phyloP scores from a whole-genome alignment of 2,329 filamentous ascomycete genomes.

The Trichoderma gracile region DNA sequence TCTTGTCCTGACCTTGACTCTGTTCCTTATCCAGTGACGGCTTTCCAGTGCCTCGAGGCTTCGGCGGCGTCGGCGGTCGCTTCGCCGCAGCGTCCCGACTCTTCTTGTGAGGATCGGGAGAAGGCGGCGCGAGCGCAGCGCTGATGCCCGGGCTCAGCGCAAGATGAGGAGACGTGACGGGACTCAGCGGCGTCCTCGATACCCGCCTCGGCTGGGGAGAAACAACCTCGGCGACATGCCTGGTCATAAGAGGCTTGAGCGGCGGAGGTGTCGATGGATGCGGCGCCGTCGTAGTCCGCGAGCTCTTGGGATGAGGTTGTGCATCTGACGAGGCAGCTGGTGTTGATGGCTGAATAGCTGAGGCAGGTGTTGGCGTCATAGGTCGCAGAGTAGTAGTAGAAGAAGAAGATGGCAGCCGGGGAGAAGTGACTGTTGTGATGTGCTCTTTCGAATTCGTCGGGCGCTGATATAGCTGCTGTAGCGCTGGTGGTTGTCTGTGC shows the following conservation, averaged over 20 bases:
- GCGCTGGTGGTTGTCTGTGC: neutral
- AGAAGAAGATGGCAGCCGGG: neutral
- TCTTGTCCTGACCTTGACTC: neutral
- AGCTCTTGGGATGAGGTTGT: neutral
- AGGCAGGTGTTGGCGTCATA: slow-evolving; percentile 11
- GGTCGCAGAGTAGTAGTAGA: neutral
- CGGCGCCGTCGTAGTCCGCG: neutral
- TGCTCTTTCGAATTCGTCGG: neutral
- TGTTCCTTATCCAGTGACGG: slow-evolving; percentile 20
- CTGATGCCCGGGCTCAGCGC: slow-evolving; percentile 29
- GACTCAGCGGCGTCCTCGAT: slow-evolving; percentile 36
- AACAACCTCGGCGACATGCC: slow-evolving; percentile 33
- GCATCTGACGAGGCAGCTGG: neutral
- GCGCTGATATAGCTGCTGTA: neutral
- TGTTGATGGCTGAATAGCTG: slow-evolving; percentile 7
- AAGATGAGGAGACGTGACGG: slow-evolving; percentile 36
- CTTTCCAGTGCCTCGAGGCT: slow-evolving; percentile 36
- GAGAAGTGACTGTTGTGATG: neutral
- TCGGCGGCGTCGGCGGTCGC: slow-evolving; percentile 42
- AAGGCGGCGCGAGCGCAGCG: slow-evolving; percentile 31
- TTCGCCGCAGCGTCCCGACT: slow-evolving; percentile 28
- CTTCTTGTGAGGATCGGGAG: slow-evolving; percentile 37
- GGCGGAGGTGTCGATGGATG: slow-evolving; percentile 29
- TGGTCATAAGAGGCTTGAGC: slow-evolving; percentile 28
- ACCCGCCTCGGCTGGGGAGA: slow-evolving; percentile 40